phyloP scores from a whole-genome alignment of 192 early-diverging fungal species.

The Coemansia sp. region DNA sequence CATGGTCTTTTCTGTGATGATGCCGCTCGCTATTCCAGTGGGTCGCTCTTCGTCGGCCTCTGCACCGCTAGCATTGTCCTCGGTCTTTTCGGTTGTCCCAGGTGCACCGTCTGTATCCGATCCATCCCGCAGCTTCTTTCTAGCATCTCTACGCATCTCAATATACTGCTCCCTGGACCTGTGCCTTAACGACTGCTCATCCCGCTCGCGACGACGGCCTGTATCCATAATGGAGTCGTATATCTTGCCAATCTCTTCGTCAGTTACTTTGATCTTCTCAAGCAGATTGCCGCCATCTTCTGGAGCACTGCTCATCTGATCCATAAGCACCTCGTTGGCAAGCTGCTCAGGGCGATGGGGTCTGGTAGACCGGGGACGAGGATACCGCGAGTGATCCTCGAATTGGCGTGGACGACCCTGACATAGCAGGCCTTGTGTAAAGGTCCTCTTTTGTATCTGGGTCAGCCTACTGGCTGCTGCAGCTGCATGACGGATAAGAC shows the following conservation, averaged over 20 bases:
- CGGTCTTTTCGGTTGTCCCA: not conserved
- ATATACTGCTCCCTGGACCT: conserved; percentile 33
- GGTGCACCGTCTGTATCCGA: not conserved
- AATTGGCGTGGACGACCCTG: conserved; percentile 25
- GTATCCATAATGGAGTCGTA: conserved; percentile 45
- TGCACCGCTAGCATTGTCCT: not conserved
- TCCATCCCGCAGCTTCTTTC: conserved; percentile 8
- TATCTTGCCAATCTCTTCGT: conserved; percentile 45
- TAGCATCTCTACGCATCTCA: conserved; percentile 21
- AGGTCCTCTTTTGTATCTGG: not conserved
- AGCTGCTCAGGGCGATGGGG: conserved; percentile 27
- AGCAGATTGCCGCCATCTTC: conserved; percentile 8
- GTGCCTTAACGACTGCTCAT: conserved; percentile 47
- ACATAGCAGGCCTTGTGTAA: conserved; percentile 7
- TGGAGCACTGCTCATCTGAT: conserved; percentile 1
- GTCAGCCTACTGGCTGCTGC: conserved; percentile 8
- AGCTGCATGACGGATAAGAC: conserved; percentile 1
- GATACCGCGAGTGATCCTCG: conserved; percentile 37
- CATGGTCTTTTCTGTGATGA: conserved; percentile 40
- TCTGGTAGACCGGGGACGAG: conserved; percentile 20
- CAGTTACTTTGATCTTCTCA: conserved; percentile 34
- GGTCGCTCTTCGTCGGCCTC: not conserved
- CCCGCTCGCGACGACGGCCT: conserved; percentile 19
- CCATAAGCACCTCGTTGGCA: conserved; percentile 22
- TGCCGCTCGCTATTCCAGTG: not conserved